Conservation (phyloP, 768 basidiomycete species). For the Cantharellus anzutake region DNA sequence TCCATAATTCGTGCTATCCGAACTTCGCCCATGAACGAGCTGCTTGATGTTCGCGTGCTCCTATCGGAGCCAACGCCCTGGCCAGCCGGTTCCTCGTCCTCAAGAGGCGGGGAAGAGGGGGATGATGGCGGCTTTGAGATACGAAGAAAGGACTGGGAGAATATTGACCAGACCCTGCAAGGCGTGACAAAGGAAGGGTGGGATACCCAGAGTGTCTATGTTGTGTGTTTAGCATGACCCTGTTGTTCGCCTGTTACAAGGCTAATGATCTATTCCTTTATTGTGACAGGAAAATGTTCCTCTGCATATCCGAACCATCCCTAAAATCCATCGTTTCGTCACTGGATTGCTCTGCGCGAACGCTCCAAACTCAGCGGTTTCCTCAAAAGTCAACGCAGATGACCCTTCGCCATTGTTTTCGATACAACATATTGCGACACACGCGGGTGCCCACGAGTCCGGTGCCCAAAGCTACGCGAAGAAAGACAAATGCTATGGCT, state of each 20-base stretch:
- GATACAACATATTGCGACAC: too few species aligned
- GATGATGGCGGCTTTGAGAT: constrained; percentile 44
- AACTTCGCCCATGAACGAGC: constrained; percentile 11
- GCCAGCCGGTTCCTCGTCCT: constrained; percentile 26
- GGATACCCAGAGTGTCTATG: constrained; percentile 44
- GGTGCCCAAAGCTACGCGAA: constrained; percentile 27
- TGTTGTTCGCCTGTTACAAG: too few species aligned
- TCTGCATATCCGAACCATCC: too few species aligned
- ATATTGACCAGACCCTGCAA: constrained; percentile 12
- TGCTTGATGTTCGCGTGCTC: constrained; percentile 39
- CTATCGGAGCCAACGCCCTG: constrained; percentile 11
- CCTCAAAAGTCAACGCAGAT: too few species aligned
- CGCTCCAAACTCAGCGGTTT: too few species aligned
- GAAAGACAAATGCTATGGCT: constrained; percentile 34
- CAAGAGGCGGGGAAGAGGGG: constrained; percentile 18
- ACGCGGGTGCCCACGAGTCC: too few species aligned
- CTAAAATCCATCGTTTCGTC: too few species aligned
- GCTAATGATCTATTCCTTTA: too few species aligned
- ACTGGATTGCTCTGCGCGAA: too few species aligned
- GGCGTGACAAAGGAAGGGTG: constrained; percentile 28
- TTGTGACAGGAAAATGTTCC: too few species aligned
- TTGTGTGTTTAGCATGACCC: constrained; percentile 27
- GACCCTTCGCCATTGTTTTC: too few species aligned
- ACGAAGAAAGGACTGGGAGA: constrained; percentile 30
- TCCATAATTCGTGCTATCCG: not conserved